phyloP scores from a whole-genome alignment of 345 rosid species.

The Syzygium grande region DNA sequence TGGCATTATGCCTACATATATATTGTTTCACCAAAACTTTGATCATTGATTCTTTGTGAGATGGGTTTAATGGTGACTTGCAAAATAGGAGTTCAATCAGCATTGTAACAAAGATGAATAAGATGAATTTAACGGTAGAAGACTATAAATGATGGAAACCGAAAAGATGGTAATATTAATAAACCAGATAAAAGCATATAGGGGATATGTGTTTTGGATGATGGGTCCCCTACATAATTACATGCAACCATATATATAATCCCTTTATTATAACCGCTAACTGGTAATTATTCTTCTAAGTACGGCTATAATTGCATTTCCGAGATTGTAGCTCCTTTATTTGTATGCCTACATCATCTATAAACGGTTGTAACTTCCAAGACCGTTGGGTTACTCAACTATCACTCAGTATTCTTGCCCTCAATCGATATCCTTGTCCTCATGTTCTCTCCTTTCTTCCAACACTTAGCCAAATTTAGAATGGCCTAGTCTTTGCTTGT shows the following conservation, averaged over 20 bases:
- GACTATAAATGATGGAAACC: not conserved
- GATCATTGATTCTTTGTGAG: not conserved
- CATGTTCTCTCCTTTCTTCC: not conserved
- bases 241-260: not conserved
- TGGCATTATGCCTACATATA: no score
- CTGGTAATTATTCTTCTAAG: not conserved
- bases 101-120: not conserved
- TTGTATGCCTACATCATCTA: not conserved
- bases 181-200: not conserved
- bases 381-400: not conserved
- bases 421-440: not conserved
- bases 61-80: not conserved
- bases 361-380: not conserved
- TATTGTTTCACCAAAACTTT: not conserved
- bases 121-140: not conserved
- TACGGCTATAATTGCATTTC: not conserved
- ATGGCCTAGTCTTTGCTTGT: not conserved
- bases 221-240: not conserved
- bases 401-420: not conserved
- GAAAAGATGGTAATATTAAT: fast-evolving
- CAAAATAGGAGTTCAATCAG: not conserved
- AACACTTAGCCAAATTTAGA: not conserved
- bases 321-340: not conserved
- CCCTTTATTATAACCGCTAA: not conserved
- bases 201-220: not conserved